Evolutionary conservation across 352 stramenopile genomes (phyloP).

Genomic region (Globisporangium paddicum): DNA sequence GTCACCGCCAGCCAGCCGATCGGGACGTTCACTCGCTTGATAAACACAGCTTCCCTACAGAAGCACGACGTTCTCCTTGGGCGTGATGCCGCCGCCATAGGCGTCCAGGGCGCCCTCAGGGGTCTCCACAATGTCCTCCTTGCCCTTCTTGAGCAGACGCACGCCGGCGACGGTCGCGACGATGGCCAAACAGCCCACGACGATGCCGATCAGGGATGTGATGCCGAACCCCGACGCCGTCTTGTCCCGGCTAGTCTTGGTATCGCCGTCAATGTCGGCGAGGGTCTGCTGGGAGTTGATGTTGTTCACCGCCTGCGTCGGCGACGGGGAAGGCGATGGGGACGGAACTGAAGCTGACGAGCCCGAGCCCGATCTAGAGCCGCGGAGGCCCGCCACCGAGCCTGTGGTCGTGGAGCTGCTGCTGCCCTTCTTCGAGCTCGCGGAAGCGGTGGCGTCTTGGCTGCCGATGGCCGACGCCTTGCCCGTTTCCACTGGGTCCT

Average conservation of each 20-base stretch:
- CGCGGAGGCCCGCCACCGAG: constrained; percentile 3
- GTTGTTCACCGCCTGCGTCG: constrained; percentile 5
- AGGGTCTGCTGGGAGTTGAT: constrained; percentile 28
- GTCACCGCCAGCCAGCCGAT: background rate
- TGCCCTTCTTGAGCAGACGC: constrained; percentile 58
- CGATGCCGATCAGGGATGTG: constrained; percentile 43
- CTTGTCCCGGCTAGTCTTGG: constrained; percentile 11
- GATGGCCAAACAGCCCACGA: constrained; percentile 68
- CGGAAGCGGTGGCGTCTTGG: background rate
- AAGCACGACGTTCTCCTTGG: constrained; percentile 79
- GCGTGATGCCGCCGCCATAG: constrained; percentile 69
- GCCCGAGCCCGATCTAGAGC: constrained; percentile 6
- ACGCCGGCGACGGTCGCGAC: constrained; percentile 64
- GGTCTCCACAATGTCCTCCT: constrained; percentile 46
- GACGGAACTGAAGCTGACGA: constrained; percentile 7
- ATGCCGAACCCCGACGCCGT: constrained; percentile 20
- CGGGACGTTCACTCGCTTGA: constrained; percentile 17
- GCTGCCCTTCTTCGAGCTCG: background rate
- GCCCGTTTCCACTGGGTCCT: background rate
- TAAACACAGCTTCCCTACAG: constrained; percentile 50
- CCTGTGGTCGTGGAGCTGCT: background rate
- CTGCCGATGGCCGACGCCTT: constrained; percentile 8
- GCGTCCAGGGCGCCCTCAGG: constrained; percentile 37
- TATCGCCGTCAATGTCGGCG: constrained; percentile 27
- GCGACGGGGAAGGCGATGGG: constrained; percentile 1